phyloP scores from a whole-genome alignment of 163 green algal species.

The Prototheca cutis region DNA sequence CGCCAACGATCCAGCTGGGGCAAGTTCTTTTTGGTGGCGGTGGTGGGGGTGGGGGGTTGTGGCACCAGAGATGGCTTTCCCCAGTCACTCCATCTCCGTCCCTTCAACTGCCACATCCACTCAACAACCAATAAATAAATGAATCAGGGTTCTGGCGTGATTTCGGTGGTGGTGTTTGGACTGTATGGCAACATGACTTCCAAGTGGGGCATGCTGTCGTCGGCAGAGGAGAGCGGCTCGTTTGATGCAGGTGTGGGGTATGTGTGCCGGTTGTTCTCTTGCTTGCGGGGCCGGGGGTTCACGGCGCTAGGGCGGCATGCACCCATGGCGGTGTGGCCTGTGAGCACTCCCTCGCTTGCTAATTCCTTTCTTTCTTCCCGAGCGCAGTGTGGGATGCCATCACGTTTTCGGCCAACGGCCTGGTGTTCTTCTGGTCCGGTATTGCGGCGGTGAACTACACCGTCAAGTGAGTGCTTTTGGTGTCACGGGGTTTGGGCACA shows the following conservation, averaged over 20 bases:
- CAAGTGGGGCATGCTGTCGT: conserved; percentile 43
- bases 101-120: background rate
- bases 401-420: conserved; percentile 60
- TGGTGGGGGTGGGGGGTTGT: background rate
- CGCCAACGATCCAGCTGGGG: conserved; percentile 31
- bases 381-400: conserved; percentile 69
- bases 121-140: background rate
- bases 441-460: conserved; percentile 72
- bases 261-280: too few relatives aligned
- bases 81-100: background rate
- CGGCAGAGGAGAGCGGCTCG: conserved; percentile 17
- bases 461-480: conserved; percentile 44
- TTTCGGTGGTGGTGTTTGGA: conserved; percentile 75
- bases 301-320: too few relatives aligned
- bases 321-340: too few relatives aligned
- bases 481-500: too few relatives aligned
- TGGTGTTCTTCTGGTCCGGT: conserved; percentile 87
- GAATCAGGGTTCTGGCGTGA: conserved; percentile 62
- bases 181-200: conserved; percentile 64
- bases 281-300: too few relatives aligned
- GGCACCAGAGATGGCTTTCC: too few relatives aligned
- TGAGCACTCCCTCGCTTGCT: too few relatives aligned
- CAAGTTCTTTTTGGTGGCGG: background rate
- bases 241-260: conserved; percentile 38
- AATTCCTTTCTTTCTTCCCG: too few relatives aligned